Conservation (phyloP, 176 grass and related monocot species). For the Lolium rigidum region DNA sequence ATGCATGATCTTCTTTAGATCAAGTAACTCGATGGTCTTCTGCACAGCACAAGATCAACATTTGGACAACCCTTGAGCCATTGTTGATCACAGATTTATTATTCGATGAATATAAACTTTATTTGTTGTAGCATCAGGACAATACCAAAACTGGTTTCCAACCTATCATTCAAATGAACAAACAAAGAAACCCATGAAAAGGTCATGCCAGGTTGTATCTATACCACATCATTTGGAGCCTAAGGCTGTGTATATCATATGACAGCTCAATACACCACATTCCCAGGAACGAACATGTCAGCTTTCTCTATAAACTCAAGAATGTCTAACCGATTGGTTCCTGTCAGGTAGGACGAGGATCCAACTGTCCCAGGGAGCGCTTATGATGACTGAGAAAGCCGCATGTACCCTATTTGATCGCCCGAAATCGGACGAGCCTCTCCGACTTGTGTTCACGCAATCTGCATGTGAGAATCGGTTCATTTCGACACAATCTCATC, state of each 20-base stretch:
- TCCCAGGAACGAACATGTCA: conserved; percentile 1
- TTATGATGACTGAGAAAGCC: neutral
- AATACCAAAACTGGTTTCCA: conserved; percentile 28
- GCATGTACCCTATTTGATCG: neutral
- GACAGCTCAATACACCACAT: conserved; percentile 10
- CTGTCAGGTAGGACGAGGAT: neutral
- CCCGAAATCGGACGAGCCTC: neutral
- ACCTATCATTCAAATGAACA: conserved; percentile 23
- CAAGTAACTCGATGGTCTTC: neutral
- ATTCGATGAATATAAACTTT: neutral
- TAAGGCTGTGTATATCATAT: conserved; percentile 23
- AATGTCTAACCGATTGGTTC: neutral
- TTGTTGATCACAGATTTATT: neutral
- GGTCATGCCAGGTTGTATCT: conserved; percentile 14
- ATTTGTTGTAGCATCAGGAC: conserved; percentile 28
- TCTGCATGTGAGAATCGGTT: conserved; percentile 28
- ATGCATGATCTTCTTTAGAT: neutral
- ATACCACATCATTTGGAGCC: conserved; percentile 26
- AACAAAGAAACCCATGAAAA: neutral
- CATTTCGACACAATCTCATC: neutral
- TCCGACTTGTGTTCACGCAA: conserved; percentile 19
- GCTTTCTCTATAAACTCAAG: neutral
- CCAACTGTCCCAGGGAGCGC: conserved; percentile 19
- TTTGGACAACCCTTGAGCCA: neutral
- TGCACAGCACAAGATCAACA: neutral